Conservation (phyloP, 2,329 filamentous ascomycete species). For the Trichophyton benhamiae region DNA sequence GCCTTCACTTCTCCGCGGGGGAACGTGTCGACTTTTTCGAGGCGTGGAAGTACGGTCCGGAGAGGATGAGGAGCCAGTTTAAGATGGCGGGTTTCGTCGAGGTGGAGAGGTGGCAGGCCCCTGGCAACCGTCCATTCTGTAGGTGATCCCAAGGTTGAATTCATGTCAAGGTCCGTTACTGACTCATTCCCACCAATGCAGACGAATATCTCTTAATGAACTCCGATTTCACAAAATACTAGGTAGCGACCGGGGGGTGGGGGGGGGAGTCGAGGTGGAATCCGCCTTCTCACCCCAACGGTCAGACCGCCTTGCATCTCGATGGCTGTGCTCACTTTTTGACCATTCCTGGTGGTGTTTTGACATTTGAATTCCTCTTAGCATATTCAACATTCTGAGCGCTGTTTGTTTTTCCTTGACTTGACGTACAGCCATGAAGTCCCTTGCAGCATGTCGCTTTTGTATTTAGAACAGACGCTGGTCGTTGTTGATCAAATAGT, state of each 20-base stretch:
- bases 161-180: neutral
- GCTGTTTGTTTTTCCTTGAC: neutral
- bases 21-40: conserved; percentile 2
- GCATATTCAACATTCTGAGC: neutral
- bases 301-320: no score
- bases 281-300: no score
- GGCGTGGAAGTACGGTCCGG: conserved; percentile 1
- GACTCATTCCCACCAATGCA: neutral
- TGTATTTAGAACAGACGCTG: neutral
- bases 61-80: conserved; percentile 5
- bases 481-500: neutral
- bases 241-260: no score
- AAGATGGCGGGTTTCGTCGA: neutral
- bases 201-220: neutral
- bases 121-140: conserved; percentile 2
- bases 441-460: neutral
- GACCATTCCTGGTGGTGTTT: no score
- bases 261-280: no score
- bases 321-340: no score
- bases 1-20: neutral
- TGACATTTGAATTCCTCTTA: no score
- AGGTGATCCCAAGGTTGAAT: neutral
- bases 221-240: neutral
- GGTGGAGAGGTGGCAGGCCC: neutral
- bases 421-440: neutral